These are phyloP conservation scores for Heritiera fomes DNA, from an alignment of 345 rosid genomes.

Conservation along the genomic window DNA sequence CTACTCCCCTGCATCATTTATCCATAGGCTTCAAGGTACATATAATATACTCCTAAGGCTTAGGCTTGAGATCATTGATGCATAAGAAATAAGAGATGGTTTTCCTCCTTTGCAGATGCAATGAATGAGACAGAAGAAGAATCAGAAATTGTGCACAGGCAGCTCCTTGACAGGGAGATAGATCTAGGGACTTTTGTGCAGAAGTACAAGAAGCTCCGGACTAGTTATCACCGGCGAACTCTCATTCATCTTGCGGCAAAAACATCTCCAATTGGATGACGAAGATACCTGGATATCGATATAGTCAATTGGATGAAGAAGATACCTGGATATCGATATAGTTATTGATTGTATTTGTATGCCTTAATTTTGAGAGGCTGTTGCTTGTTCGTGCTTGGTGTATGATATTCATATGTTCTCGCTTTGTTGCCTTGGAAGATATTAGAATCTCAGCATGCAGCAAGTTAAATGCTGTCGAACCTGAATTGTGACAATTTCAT, in stretches of 20 bases:
- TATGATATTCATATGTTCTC: background rate
- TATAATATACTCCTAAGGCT: background rate
- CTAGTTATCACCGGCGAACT: constrained; percentile 70
- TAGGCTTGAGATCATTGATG: background rate
- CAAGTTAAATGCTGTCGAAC: too few species aligned
- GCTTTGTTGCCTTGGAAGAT: background rate
- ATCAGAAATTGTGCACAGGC: constrained; percentile 64
- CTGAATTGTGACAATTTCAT: too few species aligned
- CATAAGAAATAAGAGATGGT: constrained; percentile 11
- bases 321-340: background rate
- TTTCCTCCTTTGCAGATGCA: constrained; percentile 49
- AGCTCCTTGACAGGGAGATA: constrained; percentile 66
- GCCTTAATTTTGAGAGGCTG: background rate
- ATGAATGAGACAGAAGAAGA: constrained; percentile 73
- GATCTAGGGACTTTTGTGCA: constrained; percentile 63
- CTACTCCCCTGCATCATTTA: constrained; percentile 66
- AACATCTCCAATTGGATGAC: constrained; percentile 46
- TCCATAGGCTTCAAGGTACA: constrained; percentile 75
- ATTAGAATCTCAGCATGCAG: too few species aligned
- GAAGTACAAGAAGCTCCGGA: constrained; percentile 77
- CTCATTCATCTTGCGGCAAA: constrained; percentile 74
- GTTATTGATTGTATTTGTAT: background rate
- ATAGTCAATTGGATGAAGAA: constrained; percentile 23
- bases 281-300: background rate
- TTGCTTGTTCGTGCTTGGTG: constrained; percentile 3